Evolutionary conservation across 805 yeast genomes (phyloP).

Genomic region (Millerago galiae): DNA sequence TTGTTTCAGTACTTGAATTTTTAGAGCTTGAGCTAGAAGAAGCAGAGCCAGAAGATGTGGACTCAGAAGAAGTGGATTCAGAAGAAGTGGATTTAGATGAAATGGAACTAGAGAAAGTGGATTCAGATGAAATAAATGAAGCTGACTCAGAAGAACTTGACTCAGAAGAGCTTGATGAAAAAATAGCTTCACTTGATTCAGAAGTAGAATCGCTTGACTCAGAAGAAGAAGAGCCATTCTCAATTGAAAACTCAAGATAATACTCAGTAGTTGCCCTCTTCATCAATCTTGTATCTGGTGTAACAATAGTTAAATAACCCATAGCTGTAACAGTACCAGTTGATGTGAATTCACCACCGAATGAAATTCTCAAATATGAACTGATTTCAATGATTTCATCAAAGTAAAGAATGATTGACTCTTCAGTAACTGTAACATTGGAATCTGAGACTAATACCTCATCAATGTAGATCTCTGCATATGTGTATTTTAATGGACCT

Average conservation of each 20-base stretch:
- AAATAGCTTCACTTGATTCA: not conserved
- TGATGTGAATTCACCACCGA: not conserved
- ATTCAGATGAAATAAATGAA: not conserved
- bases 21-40: not conserved
- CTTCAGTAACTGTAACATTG: not conserved
- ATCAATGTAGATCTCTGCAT: not conserved
- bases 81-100: not conserved
- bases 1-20: not conserved
- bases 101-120: not conserved
- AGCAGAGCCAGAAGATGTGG: not conserved
- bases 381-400: not conserved
- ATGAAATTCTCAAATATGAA: not conserved
- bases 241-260: not conserved
- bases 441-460: not conserved
- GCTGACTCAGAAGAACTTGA: no score
- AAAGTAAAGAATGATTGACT: not conserved
- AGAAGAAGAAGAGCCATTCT: not conserved
- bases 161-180: not conserved
- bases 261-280: not conserved
- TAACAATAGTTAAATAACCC: not conserved
- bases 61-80: not conserved
- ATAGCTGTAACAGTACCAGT: not conserved
- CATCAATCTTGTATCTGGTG: not conserved
- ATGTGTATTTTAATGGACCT: not conserved
- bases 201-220: not conserved